Evolutionary conservation across 257 asterid genomes (phyloP).

Genomic region (Plantago major): DNA sequence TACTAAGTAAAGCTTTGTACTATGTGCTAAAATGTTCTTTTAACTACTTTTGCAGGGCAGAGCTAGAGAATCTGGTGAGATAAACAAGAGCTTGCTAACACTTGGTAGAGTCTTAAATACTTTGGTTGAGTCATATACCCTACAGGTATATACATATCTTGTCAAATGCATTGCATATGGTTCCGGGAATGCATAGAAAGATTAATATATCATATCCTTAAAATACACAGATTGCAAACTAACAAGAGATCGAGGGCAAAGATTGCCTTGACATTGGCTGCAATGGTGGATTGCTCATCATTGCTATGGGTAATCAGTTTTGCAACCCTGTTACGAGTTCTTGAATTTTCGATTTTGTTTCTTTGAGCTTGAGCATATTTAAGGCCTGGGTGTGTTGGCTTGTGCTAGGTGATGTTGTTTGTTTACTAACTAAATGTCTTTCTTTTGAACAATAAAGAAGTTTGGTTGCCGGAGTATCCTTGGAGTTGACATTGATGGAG

Average conservation of each 20-base stretch:
- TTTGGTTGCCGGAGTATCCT: constrained; percentile 78
- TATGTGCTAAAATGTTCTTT: constrained; percentile 6
- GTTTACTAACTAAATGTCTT: background rate
- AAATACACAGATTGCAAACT: constrained; percentile 89
- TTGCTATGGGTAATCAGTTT: constrained; percentile 52
- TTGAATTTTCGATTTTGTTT: background rate
- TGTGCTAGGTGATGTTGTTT: background rate
- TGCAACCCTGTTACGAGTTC: too few relatives aligned
- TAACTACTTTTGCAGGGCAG: constrained; percentile 62
- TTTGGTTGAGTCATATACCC: constrained; percentile 93
- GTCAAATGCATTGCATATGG: constrained; percentile 13
- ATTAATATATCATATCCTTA: constrained; percentile 9
- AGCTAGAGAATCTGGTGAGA: constrained; percentile 99
- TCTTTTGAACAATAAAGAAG: constrained; percentile 49
- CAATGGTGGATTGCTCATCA: constrained; percentile 77
- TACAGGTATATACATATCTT: constrained; percentile 51
- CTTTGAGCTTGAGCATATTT: background rate
- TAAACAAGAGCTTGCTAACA: constrained; percentile 96
- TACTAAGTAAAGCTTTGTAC: too few relatives aligned
- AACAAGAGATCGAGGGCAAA: constrained; percentile 85
- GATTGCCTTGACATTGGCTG: constrained; percentile 99
- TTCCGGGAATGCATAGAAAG: constrained; percentile 8
- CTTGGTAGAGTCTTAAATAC: constrained; percentile 96
- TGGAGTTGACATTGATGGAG: constrained; percentile 92
- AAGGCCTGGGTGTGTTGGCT: too few relatives aligned